Evolutionary conservation across 768 basidiomycete species (phyloP), one percentile per base, ranked within the genome.

Genomic region (Tephrocybe sp.): DNA sequence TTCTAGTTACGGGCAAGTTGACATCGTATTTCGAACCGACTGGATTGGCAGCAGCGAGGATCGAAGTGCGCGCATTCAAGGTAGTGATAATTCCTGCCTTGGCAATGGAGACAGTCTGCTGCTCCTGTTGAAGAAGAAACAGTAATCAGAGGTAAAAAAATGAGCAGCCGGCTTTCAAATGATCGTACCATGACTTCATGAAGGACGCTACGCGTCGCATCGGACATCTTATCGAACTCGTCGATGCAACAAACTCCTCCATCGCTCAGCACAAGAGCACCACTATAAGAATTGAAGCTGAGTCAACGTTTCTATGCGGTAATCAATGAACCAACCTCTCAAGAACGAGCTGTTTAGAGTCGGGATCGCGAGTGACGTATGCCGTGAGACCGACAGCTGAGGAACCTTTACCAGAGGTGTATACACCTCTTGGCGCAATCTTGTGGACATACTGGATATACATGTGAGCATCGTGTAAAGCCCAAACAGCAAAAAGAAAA

Each of bases 211-310:
- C 97, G 86, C 37, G 97, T 98, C 4, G 91, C 83, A 53, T 97
- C 88, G 29, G 94, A 94, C 97, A 99, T 99, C 69, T 99, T 99
- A 72, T 99, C 97, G 59, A 99, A 98, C 68, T 98, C 95, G 58
- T 98, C 95, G 57, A 98, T 98, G 63, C 95, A 98, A 64, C 94
- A 97, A 4, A 97, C 93, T 64, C 94, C 95, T 1, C 95, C 95
- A 57, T 97, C 95, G 63, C 89, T 91, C 52, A 97, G 69, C 1
- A 97, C 94, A 10, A 97, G 82, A 0, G 94, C 94, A 53, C 94
- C 94, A 71, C 93, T 92, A 56, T 49, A 6, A 18, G 25, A 56
- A 13, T 53, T 44, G 42, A 16, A 41, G 29, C 41, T 18, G 56
- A 22, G 12, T 18, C 7, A 2, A 45, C 22, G 12, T 23, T 10